phyloP scores from a whole-genome alignment of 352 stramenopile genomes.

The Phytopythium montanum region DNA sequence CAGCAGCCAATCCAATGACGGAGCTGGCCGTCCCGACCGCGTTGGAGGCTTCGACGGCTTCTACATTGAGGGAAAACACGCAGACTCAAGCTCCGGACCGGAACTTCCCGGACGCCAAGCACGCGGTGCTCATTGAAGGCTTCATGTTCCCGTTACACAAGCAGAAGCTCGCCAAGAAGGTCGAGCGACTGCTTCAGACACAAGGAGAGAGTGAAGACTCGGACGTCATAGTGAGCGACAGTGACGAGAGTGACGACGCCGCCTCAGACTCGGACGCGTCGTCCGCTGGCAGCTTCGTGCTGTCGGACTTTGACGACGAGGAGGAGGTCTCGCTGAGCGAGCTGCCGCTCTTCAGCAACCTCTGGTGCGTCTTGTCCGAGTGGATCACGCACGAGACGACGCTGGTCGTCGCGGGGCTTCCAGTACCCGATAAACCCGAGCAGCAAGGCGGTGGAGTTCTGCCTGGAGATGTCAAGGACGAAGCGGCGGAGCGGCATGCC shows the following conservation, averaged over 20 bases:
- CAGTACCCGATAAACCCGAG: constrained; percentile 20
- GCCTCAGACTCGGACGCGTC: constrained; percentile 45
- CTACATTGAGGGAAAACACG: constrained; percentile 43
- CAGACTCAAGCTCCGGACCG: constrained; percentile 25
- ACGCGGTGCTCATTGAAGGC: constrained; percentile 77
- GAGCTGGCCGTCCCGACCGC: constrained; percentile 17
- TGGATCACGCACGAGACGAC: constrained; percentile 77
- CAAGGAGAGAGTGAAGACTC: constrained; percentile 29
- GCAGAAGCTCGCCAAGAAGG: constrained; percentile 62
- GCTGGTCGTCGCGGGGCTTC: constrained; percentile 39
- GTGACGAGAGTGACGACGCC: constrained; percentile 58
- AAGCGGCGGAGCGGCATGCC: constrained; percentile 31
- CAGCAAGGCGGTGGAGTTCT: constrained; percentile 7
- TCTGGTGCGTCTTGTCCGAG: constrained; percentile 63
- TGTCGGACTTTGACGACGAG: constrained; percentile 70
- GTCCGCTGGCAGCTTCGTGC: constrained; percentile 48
- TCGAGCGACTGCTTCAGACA: constrained; percentile 48
- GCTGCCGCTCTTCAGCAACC: constrained; percentile 62
- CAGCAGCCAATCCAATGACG: constrained; percentile 21
- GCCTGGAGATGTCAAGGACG: constrained; percentile 27
- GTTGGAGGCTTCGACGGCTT: constrained; percentile 12
- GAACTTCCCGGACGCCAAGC: constrained; percentile 47
- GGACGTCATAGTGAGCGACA: constrained; percentile 63
- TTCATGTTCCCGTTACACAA: constrained; percentile 86
- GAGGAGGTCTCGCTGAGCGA: constrained; percentile 67